Evolutionary conservation across 495 filamentous ascomycete genomes (phyloP).

Genomic region (Apodospora peruviana): DNA sequence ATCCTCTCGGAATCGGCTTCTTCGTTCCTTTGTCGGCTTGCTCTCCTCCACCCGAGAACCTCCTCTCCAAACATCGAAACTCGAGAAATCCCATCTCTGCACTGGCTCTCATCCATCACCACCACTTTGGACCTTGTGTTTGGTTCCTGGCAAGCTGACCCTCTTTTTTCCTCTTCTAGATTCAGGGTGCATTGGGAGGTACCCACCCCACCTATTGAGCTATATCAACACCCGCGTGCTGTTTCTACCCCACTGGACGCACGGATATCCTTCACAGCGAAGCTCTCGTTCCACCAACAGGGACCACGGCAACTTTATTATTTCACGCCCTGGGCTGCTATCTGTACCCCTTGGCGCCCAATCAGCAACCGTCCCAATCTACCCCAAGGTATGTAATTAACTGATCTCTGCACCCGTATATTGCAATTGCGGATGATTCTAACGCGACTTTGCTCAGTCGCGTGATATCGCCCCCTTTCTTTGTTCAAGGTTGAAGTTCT

Average conservation of each 20-base stretch:
- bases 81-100: not conserved
- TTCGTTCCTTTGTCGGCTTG: not conserved
- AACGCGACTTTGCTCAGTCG: no score
- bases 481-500: no score
- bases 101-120: not conserved
- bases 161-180: slow-evolving; percentile 7
- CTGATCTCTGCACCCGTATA: no score
- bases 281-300: no score
- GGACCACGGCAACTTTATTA: no score
- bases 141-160: slow-evolving; percentile 9
- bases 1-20: not conserved
- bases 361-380: no score
- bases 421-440: no score
- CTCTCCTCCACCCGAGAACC: not conserved
- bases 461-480: no score
- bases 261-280: no score
- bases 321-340: no score
- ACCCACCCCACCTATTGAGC: not conserved
- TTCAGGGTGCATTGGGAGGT: slow-evolving; percentile 3
- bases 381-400: no score
- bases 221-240: not conserved
- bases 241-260: not conserved
- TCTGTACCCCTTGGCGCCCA: no score
- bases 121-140: not conserved
- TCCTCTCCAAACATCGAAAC: not conserved